Evolutionary conservation across 768 basidiomycete species (phyloP), one percentile per base, ranked within the genome.

Genomic region (Cystobasidium ongulense): DNA sequence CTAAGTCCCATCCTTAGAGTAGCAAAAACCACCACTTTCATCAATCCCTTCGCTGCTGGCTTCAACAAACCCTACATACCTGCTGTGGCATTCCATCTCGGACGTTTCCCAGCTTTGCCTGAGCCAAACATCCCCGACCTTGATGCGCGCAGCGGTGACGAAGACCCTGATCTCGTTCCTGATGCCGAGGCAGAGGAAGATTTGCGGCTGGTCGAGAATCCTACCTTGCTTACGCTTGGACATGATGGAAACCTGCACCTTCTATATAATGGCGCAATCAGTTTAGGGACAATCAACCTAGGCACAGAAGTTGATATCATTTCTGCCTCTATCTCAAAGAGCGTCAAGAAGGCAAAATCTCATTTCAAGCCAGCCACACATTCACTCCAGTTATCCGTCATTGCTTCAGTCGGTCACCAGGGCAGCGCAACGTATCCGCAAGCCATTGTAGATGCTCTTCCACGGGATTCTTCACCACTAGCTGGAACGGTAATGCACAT

Each of bases 221-320:
- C 68, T 62, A 78, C 66, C 8, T 11, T 78, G 7, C 65, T 76
- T 15, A 72, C 71, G 4, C 72, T 75, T 0, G 74, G 73, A 36
- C 57, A 65, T 1, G 21, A 46, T 4, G 77, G 77, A 1, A 33
- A n/a, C 27, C 2, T 75, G 1, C 74, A 77, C 57, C 38, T 78
- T n/a, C 75, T 62, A 41, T 54, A 76, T 23, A 67, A 66, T n/a
- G 77, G 77, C 1, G 70, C 63, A 33, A 73, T 78, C 29, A 43
- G 46, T 21, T 63, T 76, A 31, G 77, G 77, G 0, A 25, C 38
- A 0, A 18, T 76, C 66, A 57, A n/a, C 2, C 50, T 39, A 35
- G 57, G 62, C 1, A 36, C 41, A 29, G 27, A 43, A 27, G 31
- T 59, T 13, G 67, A 65, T 41, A 21, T 52, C 31, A 74, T 17